A percentile compares a stretch with the other conserved stretches of the same genome.
These are phyloP conservation scores for Aspergillus nanangensis DNA, from an alignment of 495 filamentous ascomycete species.

Conservation along the genomic window DNA sequence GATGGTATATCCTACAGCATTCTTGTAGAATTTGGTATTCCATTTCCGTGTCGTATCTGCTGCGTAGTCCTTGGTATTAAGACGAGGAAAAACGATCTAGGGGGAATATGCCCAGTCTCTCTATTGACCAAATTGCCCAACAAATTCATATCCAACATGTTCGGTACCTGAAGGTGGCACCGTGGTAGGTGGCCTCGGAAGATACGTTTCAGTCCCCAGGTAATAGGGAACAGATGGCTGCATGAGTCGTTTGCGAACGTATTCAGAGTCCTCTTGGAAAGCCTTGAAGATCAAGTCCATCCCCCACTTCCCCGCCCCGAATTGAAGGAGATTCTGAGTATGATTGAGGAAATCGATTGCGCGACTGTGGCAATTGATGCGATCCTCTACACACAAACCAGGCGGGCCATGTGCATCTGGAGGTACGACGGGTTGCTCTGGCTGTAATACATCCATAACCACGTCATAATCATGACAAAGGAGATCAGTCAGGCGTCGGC, in stretches of 20 bases:
- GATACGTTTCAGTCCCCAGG: conserved; percentile 7
- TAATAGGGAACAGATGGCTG: conserved; percentile 11
- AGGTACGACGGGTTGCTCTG: conserved; percentile 27
- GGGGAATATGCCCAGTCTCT: too few relatives aligned
- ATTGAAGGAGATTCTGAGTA: conserved; percentile 28
- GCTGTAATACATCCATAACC: conserved; percentile 28
- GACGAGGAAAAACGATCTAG: too few relatives aligned
- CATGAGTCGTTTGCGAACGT: conserved; percentile 9
- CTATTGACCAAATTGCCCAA: too few relatives aligned
- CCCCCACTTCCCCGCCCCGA: conserved; percentile 33
- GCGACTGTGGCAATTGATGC: conserved; percentile 32
- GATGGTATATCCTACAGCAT: too few relatives aligned
- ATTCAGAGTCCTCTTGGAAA: conserved; percentile 22
- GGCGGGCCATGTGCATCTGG: conserved; percentile 33
- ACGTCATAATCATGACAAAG: conserved; percentile 30
- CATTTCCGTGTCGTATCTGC: too few relatives aligned
- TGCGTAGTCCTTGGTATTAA: too few relatives aligned
- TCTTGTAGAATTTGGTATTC: too few relatives aligned
- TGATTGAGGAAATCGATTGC: conserved; percentile 31
- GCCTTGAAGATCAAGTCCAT: conserved; percentile 22
- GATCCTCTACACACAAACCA: conserved; percentile 29
- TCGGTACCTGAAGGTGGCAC: conserved; percentile 4
- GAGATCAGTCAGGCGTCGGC: conserved; percentile 26
- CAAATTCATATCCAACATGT: conserved; percentile 10
- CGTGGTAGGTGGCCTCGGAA: conserved; percentile 8